Conservation (phyloP, 164 flowering plant genomes). For the Chloranthus sessilifolius region DNA sequence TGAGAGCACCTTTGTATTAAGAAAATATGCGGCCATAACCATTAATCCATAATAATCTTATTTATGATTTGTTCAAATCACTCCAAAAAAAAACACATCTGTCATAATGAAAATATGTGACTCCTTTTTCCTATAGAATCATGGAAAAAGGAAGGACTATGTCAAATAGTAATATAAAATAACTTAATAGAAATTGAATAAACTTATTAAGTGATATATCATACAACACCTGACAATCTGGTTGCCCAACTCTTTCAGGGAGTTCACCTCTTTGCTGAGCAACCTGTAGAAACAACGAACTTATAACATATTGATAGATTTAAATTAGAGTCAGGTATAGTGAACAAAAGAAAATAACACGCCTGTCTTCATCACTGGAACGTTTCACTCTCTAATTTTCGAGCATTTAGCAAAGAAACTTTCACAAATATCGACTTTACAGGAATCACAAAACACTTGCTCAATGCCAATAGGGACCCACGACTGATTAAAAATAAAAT, state of each 20-base stretch:
- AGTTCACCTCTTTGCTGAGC: constrained; percentile 44
- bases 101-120: no score
- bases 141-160: neutral
- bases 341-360: neutral
- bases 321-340: neutral
- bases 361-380: no score
- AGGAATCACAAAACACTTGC: neutral
- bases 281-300: constrained; percentile 26
- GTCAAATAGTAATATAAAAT: no score
- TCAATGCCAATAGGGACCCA: neutral
- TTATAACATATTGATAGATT: constrained; percentile 1
- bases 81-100: no score
- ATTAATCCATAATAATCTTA: no score
- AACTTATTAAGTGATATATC: constrained; percentile 2
- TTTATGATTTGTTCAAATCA: no score
- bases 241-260: constrained; percentile 77
- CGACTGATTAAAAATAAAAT: neutral
- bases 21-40: no score
- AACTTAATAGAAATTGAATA: constrained; percentile 3
- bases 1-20: no score
- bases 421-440: neutral
- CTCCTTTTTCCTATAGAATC: neutral
- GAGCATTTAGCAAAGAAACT: no score
- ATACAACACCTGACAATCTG: constrained; percentile 67
- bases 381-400: no score